These are phyloP conservation scores for Cunninghamia lanceolata DNA, from an alignment of 75 land plant species.

Conservation along the genomic window DNA sequence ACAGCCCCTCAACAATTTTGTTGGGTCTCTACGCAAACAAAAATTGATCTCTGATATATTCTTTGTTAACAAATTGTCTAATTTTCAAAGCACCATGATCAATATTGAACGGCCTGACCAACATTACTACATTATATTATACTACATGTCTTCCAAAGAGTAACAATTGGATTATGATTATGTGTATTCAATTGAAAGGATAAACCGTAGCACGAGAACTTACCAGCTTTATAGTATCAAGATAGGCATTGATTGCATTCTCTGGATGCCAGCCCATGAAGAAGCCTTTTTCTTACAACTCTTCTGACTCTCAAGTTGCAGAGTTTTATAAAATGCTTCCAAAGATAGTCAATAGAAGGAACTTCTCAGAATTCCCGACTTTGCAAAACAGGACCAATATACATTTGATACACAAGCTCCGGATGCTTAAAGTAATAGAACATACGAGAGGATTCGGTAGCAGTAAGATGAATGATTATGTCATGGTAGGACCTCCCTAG, in stretches of 20 bases:
- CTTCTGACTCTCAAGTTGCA: no score
- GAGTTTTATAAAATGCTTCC: no score
- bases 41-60: not conserved
- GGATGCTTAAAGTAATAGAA: no score
- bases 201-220: not conserved
- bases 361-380: no score
- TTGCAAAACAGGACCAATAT: no score
- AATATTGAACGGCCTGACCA: not conserved
- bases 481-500: no score
- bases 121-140: not conserved
- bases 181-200: not conserved
- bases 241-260: not conserved
- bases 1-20: no score
- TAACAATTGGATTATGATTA: not conserved
- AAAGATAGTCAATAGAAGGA: no score
- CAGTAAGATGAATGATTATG: no score
- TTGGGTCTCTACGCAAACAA: no score
- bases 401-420: no score
- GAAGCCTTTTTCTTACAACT: not conserved
- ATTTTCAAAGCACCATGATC: not conserved
- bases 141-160: not conserved
- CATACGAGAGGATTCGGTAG: no score
- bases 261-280: not conserved
- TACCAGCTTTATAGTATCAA: not conserved
- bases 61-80: not conserved